Conservation (phyloP, 495 filamentous ascomycete genomes). For the Delitschia confertaspora region DNA sequence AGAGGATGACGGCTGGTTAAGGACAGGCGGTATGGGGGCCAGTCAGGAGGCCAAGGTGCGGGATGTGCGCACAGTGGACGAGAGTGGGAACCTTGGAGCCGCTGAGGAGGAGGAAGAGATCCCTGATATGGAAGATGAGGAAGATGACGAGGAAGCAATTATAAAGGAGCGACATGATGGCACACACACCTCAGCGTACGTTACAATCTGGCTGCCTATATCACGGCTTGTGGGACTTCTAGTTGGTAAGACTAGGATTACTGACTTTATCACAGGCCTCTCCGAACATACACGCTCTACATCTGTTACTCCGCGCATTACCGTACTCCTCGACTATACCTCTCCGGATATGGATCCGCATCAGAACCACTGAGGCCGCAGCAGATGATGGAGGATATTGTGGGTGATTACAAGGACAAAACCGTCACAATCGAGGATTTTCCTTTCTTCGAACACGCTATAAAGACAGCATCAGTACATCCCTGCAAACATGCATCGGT, state of each 20-base stretch:
- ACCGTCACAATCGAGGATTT: conserved; percentile 98
- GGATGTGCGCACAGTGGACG: conserved; percentile 81
- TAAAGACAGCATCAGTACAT: conserved; percentile 95
- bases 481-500: conserved; percentile 89
- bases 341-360: conserved; percentile 78
- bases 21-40: conserved; percentile 67
- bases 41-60: conserved; percentile 62
- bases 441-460: conserved; percentile 68
- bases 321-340: conserved; percentile 89
- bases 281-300: conserved; percentile 93
- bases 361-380: conserved; percentile 78
- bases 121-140: conserved; percentile 96
- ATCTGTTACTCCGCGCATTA: conserved; percentile 97
- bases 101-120: conserved; percentile 70
- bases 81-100: conserved; percentile 67
- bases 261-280: conserved; percentile 46
- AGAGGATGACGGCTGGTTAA: conserved; percentile 81
- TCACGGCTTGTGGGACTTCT: not conserved
- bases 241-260: too few species aligned
- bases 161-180: conserved; percentile 63
- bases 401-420: conserved; percentile 99
- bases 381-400: conserved; percentile 98
- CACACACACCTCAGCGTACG: conserved; percentile 58
- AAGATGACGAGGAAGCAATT: conserved; percentile 95
- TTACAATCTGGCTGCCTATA: conserved; percentile 14